Percentiles rank a stretch among this genome's conserved stretches.
Conservation (phyloP, 768 basidiomycete genomes). For the Neoboletus magnificus region DNA sequence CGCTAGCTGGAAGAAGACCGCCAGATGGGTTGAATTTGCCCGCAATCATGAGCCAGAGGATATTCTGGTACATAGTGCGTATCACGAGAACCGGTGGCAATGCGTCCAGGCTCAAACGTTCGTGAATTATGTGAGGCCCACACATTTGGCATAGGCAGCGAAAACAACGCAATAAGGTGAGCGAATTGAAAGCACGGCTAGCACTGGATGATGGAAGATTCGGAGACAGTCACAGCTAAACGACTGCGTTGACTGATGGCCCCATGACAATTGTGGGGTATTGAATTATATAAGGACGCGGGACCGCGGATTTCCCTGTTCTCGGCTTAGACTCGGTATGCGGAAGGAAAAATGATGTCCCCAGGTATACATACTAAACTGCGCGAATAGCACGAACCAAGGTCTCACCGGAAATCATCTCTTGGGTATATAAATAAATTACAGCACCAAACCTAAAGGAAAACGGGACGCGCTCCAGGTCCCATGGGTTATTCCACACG, state of each 20-base stretch:
- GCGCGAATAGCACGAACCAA: neutral
- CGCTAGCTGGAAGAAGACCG: neutral
- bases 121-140: neutral
- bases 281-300: too few relatives aligned
- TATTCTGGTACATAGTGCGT: too few relatives aligned
- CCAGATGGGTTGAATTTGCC: neutral
- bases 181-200: neutral
- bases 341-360: too few relatives aligned
- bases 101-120: neutral
- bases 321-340: too few relatives aligned
- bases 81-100: neutral
- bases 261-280: too few relatives aligned
- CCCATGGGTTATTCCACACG: neutral
- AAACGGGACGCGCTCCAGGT: neutral
- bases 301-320: too few relatives aligned
- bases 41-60: neutral
- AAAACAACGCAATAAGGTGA: neutral
- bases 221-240: too few relatives aligned
- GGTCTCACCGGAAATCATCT: neutral
- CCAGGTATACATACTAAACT: neutral
- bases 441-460: neutral
- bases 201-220: neutral
- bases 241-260: too few relatives aligned
- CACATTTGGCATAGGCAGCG: neutral
- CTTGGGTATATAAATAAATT: slow-evolving; percentile 1